phyloP scores from a whole-genome alignment of 2,329 filamentous ascomycete genomes.

The Emmonsiellopsis sp. region DNA sequence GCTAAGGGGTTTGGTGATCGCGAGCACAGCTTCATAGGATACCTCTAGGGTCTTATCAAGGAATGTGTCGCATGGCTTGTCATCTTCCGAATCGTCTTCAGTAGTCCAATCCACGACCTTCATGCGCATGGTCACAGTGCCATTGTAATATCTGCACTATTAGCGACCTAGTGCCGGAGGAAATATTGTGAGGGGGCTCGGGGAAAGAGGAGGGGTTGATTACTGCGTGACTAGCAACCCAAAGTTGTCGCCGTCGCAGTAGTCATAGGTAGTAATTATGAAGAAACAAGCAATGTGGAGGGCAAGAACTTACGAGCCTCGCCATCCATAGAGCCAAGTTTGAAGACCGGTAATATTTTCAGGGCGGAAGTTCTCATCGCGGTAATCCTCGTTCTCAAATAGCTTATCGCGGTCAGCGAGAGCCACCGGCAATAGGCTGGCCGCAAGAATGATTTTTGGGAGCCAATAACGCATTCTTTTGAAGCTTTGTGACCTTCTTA shows the following conservation, averaged over 20 bases:
- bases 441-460: no score
- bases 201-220: not conserved
- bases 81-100: not conserved
- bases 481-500: no score
- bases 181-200: no score
- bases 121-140: constrained; percentile 1
- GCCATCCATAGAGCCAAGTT: constrained; percentile 1
- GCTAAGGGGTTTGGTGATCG: not conserved
- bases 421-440: not conserved
- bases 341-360: not conserved
- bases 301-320: not conserved
- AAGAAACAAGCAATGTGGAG: not conserved
- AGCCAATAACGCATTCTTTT: no score
- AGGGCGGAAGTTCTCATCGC: not conserved
- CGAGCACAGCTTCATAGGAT: not conserved
- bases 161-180: not conserved
- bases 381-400: not conserved
- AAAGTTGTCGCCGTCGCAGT: not conserved
- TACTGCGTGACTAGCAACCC: not conserved
- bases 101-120: constrained; percentile 1
- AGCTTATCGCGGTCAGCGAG: not conserved
- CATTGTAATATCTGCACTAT: constrained; percentile 1
- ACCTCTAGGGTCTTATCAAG: not conserved
- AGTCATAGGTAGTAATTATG: no score
- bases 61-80: not conserved